phyloP scores from a whole-genome alignment of 352 stramenopile genomes.

The Globisporangium echinulatum region DNA sequence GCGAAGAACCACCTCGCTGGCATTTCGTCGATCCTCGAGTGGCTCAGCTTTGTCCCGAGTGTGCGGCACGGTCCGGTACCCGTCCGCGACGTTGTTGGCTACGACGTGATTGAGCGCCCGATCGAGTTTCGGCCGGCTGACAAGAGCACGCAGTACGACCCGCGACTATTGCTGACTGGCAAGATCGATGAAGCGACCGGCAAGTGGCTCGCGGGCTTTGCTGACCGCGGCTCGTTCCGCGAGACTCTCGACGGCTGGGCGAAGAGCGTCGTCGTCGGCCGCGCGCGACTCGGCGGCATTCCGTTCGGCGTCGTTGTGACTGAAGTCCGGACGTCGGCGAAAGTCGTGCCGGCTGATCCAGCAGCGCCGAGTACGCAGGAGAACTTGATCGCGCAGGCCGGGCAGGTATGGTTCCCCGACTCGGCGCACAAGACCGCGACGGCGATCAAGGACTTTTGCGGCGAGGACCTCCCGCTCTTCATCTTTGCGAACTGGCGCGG shows the following conservation, averaged over 20 bases:
- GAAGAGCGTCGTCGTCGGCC: conserved; percentile 98
- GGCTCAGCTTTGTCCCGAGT: conserved; percentile 98
- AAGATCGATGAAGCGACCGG: conserved; percentile 68
- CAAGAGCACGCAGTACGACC: conserved; percentile 94
- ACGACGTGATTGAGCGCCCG: conserved; percentile 81
- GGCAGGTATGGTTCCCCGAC: conserved; percentile 99
- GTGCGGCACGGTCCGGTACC: conserved; percentile 76
- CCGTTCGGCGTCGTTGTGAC: conserved; percentile 98
- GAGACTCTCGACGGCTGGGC: conserved; percentile 98
- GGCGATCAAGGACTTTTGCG: conserved; percentile 99
- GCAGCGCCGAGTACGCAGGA: conserved; percentile 96
- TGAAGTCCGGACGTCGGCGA: conserved; percentile 97
- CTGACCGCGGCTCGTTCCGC: conserved; percentile 98
- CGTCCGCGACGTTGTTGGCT: conserved; percentile 77
- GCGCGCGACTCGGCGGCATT: conserved; percentile 97
- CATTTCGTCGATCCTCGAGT: conserved; percentile 94
- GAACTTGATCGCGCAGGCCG: conserved; percentile 95
- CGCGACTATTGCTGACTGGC: conserved; percentile 89
- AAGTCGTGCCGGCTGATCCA: conserved; percentile 96
- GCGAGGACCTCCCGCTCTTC: conserved; percentile 98
- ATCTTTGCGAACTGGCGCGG: conserved; percentile 99
- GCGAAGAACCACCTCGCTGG: conserved; percentile 96
- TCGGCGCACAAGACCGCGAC: conserved; percentile 99
- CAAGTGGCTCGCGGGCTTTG: conserved; percentile 91
- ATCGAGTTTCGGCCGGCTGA: conserved; percentile 91